Base-by-base conservation (phyloP, 169 alveolate genomes). In the Eimeria brunetti region DNA sequence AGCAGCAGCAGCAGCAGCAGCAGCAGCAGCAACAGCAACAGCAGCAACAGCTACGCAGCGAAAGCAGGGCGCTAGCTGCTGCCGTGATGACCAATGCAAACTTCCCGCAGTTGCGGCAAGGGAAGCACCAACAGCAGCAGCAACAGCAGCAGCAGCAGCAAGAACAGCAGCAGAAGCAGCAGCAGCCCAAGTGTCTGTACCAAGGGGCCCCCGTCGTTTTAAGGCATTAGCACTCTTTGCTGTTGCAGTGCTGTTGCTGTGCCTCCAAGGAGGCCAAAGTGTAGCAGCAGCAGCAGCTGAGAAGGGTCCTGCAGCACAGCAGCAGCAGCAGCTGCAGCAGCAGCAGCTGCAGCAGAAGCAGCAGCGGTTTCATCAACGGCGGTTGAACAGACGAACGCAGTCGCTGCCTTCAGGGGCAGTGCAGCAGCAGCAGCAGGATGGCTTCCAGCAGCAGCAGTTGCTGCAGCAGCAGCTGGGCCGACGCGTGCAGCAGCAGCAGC, bases 1-100 rank as follows among this genome's bases (percentile, higher is more conserved):
- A 75, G 85, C 62, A 75, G 38, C 85, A 41, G 85, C 62, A 44
- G 91, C 78, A 22, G 64, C 56, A n/a, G 78, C 75, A 36, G 91
- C 91, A 58, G 91, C 91, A 36, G 76, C 75, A 18, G 64, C 91
- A 56, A 80, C 91, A 84, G 67, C 80, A 9, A 44, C 78, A 33
- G 60, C 58, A 22, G 16, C 36, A 30, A 20, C 75, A 83, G 73
- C 1, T 9, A 5, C 91, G 27, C 49, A 53, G 2, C 5, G 46
- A 33, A 8, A 36, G 12, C 14, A 33, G 69, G 16, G n/a, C 44
- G 1, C 49, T 81, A 11, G 27, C 27, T 30, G 89, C 89, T 81
- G 73, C 73, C 30, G 73, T 46, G 71, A 1, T 9, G 41, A 38
- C 60, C 12, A 44, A 46, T 18, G 24, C 62, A 75, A 75, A 46